Conservation (phyloP, 148 eudicot genomes). For the Amaranthus cruentus region DNA sequence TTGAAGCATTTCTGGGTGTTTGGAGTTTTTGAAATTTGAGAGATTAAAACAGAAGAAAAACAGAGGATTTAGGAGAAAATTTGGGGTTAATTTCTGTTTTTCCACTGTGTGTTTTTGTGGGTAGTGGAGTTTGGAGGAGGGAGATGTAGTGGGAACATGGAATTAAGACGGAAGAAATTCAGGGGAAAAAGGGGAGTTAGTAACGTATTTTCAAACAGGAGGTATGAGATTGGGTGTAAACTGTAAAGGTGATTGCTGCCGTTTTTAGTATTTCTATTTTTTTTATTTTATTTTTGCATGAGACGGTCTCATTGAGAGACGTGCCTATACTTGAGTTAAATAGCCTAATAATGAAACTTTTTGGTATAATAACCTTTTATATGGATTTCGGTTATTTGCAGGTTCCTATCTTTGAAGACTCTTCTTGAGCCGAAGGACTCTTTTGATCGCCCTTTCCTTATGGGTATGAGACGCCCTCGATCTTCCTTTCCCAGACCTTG, state of each 20-base stretch:
- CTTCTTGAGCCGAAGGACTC: too few relatives aligned
- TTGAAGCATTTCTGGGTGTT: slow-evolving; percentile 14
- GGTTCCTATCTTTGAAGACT: too few relatives aligned
- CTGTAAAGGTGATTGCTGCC: slow-evolving; percentile 10
- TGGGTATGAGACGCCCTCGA: too few relatives aligned
- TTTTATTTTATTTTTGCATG: too few relatives aligned
- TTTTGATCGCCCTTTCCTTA: too few relatives aligned
- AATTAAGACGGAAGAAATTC: neutral
- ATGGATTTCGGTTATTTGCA: too few relatives aligned
- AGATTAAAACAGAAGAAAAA: slow-evolving; percentile 2
- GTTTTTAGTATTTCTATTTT: neutral
- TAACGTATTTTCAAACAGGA: slow-evolving; percentile 24
- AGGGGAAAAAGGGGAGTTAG: slow-evolving; percentile 4
- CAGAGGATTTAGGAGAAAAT: slow-evolving; percentile 14
- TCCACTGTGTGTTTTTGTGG: neutral
- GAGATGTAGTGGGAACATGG: slow-evolving; percentile 29
- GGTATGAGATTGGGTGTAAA: neutral
- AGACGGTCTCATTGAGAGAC: too few relatives aligned
- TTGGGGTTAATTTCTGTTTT: slow-evolving; percentile 2
- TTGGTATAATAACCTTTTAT: too few relatives aligned
- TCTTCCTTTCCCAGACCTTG: too few relatives aligned
- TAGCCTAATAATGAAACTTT: too few relatives aligned
- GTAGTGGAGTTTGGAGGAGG: slow-evolving; percentile 13
- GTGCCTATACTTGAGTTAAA: too few relatives aligned
- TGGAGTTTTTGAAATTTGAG: neutral